Conservation (phyloP, 805 yeast genomes). For the Ogataea pilisensis region DNA sequence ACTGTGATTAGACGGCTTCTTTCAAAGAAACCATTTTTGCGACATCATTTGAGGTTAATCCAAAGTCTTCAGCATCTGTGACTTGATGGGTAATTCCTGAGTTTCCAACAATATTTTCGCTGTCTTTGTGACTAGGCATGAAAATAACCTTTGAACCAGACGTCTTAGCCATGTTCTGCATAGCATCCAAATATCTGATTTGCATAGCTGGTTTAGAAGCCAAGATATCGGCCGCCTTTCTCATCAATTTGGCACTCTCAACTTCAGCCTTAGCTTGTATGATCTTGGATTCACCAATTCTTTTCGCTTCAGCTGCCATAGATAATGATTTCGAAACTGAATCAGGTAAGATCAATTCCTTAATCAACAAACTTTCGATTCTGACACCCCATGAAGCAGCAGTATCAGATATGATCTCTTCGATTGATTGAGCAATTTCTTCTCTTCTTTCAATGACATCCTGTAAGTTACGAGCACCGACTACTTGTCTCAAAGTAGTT, state of each 20-base stretch:
- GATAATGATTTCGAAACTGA: conserved; percentile 58
- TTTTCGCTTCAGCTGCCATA: conserved; percentile 70
- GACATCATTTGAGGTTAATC: conserved; percentile 2
- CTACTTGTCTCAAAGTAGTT: conserved; percentile 68
- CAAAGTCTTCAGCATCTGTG: conserved; percentile 10
- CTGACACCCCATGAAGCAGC: conserved; percentile 69
- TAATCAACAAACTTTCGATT: conserved; percentile 63
- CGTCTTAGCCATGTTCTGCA: conserved; percentile 64
- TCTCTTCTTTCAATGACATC: conserved; percentile 72
- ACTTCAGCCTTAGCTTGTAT: conserved; percentile 74
- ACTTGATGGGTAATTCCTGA: conserved; percentile 5
- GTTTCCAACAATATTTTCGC: conserved; percentile 24
- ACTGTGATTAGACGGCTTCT: conserved; percentile 1
- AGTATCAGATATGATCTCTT: conserved; percentile 54
- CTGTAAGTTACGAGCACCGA: conserved; percentile 61
- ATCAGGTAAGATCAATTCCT: conserved; percentile 54
- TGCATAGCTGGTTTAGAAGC: conserved; percentile 77
- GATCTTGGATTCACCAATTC: conserved; percentile 74
- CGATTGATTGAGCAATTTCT: conserved; percentile 63
- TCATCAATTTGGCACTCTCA: conserved; percentile 70
- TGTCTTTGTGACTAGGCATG: conserved; percentile 53
- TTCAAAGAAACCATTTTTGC: conserved; percentile 1
- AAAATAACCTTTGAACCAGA: conserved; percentile 66
- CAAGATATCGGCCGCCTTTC: conserved; percentile 73
- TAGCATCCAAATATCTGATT: conserved; percentile 73